These are phyloP conservation scores for Dactylellina sp. DNA, from an alignment of 2,329 filamentous ascomycete genomes.

Conservation along the genomic window DNA sequence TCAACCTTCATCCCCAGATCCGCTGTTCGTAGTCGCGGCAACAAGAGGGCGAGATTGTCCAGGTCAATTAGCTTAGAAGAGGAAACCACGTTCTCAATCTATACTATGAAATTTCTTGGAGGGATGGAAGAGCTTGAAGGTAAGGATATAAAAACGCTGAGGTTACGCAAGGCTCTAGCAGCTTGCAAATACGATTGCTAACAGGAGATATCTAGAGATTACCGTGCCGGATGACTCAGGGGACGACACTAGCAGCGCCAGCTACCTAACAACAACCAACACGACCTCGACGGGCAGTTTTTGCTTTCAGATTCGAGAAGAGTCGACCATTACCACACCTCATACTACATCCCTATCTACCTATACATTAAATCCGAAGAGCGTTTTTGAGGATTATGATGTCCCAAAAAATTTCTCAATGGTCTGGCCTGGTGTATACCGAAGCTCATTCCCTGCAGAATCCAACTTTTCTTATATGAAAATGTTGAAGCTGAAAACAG, in stretches of 20 bases:
- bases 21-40: slow-evolving; percentile 6
- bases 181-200: slow-evolving; percentile 1
- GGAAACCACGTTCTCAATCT: slow-evolving; percentile 35
- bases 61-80: slow-evolving; percentile 45
- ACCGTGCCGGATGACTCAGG: slow-evolving; percentile 38
- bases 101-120: slow-evolving; percentile 51
- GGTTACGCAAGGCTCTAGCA: slow-evolving; percentile 20
- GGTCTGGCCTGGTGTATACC: slow-evolving; percentile 79
- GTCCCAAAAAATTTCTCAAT: slow-evolving; percentile 76
- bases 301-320: slow-evolving; percentile 44
- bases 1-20: slow-evolving; percentile 41
- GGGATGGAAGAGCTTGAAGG: slow-evolving; percentile 40
- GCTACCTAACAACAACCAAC: slow-evolving; percentile 49
- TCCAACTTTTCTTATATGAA: slow-evolving; percentile 78
- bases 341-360: slow-evolving; percentile 37
- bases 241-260: slow-evolving; percentile 46
- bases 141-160: slow-evolving; percentile 12
- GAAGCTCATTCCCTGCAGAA: slow-evolving; percentile 81
- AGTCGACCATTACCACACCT: slow-evolving; percentile 8
- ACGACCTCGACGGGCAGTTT: slow-evolving; percentile 50
- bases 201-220: slow-evolving; percentile 27
- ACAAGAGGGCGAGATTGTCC: slow-evolving; percentile 38
- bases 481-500: slow-evolving; percentile 78
- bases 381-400: slow-evolving; percentile 53
- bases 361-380: slow-evolving; percentile 31